These are phyloP conservation scores for Wickerhamiella infanticola DNA, from an alignment of 1,139 yeast genomes.

Conservation along the genomic window DNA sequence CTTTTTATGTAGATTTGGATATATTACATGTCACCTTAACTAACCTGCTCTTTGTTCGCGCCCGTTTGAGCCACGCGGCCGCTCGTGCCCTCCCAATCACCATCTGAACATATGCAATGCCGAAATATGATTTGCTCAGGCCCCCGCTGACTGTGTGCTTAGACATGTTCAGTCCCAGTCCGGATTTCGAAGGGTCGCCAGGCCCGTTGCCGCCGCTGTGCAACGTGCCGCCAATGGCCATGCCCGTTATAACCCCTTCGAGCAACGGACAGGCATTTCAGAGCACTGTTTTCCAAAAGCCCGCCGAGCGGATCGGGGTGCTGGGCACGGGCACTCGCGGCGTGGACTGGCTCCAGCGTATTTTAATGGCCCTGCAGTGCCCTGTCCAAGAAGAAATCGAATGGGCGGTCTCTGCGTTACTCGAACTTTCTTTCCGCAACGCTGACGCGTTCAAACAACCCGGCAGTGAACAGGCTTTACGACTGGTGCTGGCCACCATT, in stretches of 20 bases:
- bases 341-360: slow-evolving; percentile 32
- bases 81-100: too few species aligned
- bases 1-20: too few species aligned
- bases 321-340: slow-evolving; percentile 21
- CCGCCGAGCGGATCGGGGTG: slow-evolving; percentile 8
- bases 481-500: slow-evolving; percentile 45
- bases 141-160: too few species aligned
- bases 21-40: too few species aligned
- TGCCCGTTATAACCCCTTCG: slow-evolving; percentile 24
- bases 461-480: background rate
- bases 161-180: slow-evolving; percentile 1
- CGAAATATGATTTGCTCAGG: too few species aligned
- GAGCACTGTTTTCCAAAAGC: slow-evolving; percentile 15
- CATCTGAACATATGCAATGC: too few species aligned
- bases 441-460: slow-evolving; percentile 34
- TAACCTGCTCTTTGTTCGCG: too few species aligned
- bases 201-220: slow-evolving; percentile 9
- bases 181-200: background rate
- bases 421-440: slow-evolving; percentile 46
- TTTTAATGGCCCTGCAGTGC: slow-evolving; percentile 46
- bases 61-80: too few species aligned
- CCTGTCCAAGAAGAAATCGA: slow-evolving; percentile 45
- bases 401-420: slow-evolving; percentile 50
- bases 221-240: slow-evolving; percentile 18
- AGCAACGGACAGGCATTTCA: slow-evolving; percentile 23